phyloP scores from a whole-genome alignment of 352 stramenopile genomes.

The Globisporangium iwayamae region DNA sequence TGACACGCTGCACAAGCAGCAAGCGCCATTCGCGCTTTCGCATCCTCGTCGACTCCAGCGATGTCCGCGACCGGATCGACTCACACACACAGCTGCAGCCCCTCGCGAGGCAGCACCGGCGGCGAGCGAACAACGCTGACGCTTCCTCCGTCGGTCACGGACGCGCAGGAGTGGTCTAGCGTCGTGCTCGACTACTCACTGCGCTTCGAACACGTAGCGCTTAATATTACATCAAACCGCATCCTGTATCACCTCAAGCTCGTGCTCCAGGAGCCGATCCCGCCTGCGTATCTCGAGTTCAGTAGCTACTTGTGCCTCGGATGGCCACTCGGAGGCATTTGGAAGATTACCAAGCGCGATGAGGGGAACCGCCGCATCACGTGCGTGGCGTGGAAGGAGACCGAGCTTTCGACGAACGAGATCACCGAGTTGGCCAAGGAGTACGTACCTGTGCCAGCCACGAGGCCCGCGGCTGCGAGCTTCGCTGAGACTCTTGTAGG shows the following conservation, averaged over 20 bases:
- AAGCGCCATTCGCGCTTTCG: no score
- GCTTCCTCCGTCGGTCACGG: no score
- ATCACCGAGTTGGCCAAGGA: conserved; percentile 36
- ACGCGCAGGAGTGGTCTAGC: no score
- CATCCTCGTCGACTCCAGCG: no score
- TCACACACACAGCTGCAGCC: no score
- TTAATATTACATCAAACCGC: conserved; percentile 44
- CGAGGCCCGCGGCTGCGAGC: no score
- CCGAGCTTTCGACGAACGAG: conserved; percentile 36
- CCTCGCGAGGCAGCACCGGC: no score
- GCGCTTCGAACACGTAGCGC: conserved; percentile 23
- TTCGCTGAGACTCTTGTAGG: no score
- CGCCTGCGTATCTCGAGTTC: conserved; percentile 26
- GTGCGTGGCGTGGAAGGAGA: conserved; percentile 49
- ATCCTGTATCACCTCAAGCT: conserved; percentile 45
- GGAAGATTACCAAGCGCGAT: conserved; percentile 37
- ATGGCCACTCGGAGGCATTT: conserved; percentile 49
- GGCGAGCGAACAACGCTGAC: no score
- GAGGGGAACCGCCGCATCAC: conserved; percentile 27
- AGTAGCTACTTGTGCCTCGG: conserved; percentile 41
- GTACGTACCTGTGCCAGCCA: conserved; percentile 11
- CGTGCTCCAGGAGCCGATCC: conserved; percentile 37
- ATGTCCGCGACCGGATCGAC: no score
- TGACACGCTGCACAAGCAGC: no score
- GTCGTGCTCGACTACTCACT: no score